Percentiles rank a stretch among this genome's conserved stretches.
These are phyloP conservation scores for Rhodosporidiobolus sp. DNA, from an alignment of 768 basidiomycete species.

Conservation along the genomic window DNA sequence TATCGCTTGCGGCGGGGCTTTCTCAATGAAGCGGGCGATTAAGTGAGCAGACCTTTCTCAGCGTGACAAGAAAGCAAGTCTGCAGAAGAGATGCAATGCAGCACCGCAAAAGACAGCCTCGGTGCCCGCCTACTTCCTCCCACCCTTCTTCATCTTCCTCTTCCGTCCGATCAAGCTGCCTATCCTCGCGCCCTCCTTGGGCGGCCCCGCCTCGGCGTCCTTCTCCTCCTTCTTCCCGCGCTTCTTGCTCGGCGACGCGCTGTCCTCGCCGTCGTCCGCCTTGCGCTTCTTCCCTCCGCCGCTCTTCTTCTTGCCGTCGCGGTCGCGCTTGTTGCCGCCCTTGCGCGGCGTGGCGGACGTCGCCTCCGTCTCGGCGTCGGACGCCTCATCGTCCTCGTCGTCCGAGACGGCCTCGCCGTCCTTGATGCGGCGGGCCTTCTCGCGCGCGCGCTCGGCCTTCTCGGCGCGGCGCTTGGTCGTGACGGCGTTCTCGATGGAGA, in stretches of 20 bases:
- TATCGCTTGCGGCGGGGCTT: too few species aligned
- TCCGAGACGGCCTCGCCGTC: conserved; percentile 14
- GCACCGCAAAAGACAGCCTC: not conserved
- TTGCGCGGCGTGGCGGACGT: not conserved
- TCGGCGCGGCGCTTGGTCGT: conserved; percentile 40
- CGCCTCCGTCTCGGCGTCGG: not conserved
- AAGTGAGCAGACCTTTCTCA: too few species aligned
- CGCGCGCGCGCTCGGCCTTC: conserved; percentile 33
- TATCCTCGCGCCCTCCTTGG: conserved; percentile 16
- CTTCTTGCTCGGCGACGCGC: conserved; percentile 24
- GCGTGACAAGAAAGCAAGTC: too few species aligned
- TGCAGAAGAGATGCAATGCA: not conserved
- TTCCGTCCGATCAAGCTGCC: conserved; percentile 26
- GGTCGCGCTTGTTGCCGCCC: not conserved
- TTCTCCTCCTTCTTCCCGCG: conserved; percentile 5
- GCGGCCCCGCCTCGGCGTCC: not conserved
- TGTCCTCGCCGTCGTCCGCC: conserved; percentile 9
- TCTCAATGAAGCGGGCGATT: too few species aligned
- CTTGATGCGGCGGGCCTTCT: conserved; percentile 25
- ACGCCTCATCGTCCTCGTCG: conserved; percentile 6
- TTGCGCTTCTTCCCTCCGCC: conserved; percentile 21
- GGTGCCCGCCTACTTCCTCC: not conserved
- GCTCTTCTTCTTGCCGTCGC: conserved; percentile 15
- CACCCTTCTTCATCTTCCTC: conserved; percentile 18
- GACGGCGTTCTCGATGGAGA: conserved; percentile 40